These are phyloP conservation scores for Aspergillus quadricinctus DNA, from an alignment of 2,329 filamentous ascomycete genomes.

Conservation along the genomic window DNA sequence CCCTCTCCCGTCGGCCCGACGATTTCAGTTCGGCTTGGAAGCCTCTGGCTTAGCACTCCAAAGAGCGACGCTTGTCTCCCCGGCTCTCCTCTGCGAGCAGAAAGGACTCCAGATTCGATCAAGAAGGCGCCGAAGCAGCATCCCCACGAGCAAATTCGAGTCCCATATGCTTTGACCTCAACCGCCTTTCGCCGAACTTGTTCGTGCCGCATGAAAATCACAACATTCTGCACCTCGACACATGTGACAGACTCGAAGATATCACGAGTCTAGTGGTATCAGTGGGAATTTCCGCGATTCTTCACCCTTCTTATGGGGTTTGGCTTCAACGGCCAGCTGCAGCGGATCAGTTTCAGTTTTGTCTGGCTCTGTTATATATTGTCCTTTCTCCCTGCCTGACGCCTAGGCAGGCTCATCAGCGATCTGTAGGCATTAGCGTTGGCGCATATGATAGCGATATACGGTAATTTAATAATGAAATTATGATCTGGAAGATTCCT, in stretches of 20 bases:
- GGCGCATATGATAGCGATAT: constrained; percentile 3
- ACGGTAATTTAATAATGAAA: background rate
- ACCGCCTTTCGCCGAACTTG: background rate
- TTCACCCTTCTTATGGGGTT: background rate
- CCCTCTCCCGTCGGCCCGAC: background rate
- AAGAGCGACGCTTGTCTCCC: background rate
- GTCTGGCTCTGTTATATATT: background rate
- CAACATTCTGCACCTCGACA: background rate
- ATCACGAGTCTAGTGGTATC: background rate
- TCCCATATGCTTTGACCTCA: background rate
- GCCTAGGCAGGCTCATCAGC: background rate
- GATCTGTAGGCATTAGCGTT: constrained; percentile 7
- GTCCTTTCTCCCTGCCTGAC: background rate
- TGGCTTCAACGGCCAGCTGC: background rate
- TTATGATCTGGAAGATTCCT: background rate
- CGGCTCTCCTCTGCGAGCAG: background rate
- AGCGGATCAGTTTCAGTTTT: background rate
- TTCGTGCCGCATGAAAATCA: background rate
- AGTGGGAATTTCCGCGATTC: background rate
- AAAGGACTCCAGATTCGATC: background rate
- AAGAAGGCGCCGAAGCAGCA: background rate
- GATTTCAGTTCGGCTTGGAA: background rate
- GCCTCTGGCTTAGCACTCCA: background rate
- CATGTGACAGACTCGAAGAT: background rate
- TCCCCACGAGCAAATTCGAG: background rate